phyloP scores from a whole-genome alignment of 2,329 filamentous ascomycete genomes.

The Ophiocordyceps polyrhachis-furcata region DNA sequence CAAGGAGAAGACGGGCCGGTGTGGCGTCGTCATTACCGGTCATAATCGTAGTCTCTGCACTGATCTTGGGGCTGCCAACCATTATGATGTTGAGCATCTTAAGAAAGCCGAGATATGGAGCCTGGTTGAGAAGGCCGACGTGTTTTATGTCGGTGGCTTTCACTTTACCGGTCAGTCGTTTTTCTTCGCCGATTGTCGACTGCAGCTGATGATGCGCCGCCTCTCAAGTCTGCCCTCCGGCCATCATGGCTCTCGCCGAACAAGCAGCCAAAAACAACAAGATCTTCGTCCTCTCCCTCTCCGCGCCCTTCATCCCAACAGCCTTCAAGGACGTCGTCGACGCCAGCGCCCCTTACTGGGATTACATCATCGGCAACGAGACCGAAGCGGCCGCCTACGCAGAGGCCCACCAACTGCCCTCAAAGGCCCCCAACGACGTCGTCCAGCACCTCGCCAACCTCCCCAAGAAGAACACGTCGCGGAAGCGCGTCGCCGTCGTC shows the following conservation, averaged over 20 bases:
- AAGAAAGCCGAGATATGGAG: slow-evolving; percentile 84
- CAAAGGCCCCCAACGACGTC: slow-evolving; percentile 66
- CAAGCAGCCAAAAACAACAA: slow-evolving; percentile 84
- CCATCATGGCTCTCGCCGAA: slow-evolving; percentile 74
- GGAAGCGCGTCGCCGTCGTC: slow-evolving; percentile 73
- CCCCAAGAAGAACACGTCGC: slow-evolving; percentile 78
- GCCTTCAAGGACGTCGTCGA: slow-evolving; percentile 97
- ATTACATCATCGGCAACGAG: slow-evolving; percentile 95
- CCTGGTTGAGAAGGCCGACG: slow-evolving; percentile 70
- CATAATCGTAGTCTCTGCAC: slow-evolving; percentile 92
- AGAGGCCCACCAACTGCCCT: slow-evolving; percentile 56
- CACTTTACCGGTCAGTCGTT: slow-evolving; percentile 56
- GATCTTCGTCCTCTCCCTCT: slow-evolving; percentile 77
- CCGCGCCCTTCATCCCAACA: slow-evolving; percentile 85
- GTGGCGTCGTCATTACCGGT: slow-evolving; percentile 90
- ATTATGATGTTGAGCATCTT: slow-evolving; percentile 88
- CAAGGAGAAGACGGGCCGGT: slow-evolving; percentile 71
- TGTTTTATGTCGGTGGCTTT: slow-evolving; percentile 90
- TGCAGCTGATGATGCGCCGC: no score
- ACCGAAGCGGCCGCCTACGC: slow-evolving; percentile 81
- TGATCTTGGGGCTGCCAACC: slow-evolving; percentile 88
- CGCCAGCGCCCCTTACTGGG: slow-evolving; percentile 73
- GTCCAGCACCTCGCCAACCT: slow-evolving; percentile 70
- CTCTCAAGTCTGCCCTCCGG: slow-evolving; percentile 80
- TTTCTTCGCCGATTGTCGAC: neutral